These are phyloP conservation scores for Scheffersomyces coipomensis DNA, from an alignment of 805 yeast genomes.

Conservation along the genomic window DNA sequence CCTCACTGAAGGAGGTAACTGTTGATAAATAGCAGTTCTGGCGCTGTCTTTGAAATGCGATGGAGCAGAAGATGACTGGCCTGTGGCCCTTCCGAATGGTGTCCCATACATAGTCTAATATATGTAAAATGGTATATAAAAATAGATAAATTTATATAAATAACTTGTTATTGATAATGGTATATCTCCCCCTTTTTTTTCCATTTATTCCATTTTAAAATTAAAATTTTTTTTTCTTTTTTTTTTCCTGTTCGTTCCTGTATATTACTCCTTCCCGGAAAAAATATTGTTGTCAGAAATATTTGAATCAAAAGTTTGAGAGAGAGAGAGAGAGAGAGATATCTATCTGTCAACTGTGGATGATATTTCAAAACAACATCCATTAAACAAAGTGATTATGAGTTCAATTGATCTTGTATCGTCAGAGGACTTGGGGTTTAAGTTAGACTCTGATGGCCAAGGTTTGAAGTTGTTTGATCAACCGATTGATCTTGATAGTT, in stretches of 20 bases:
- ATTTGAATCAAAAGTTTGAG: no score
- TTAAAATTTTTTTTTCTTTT: not conserved
- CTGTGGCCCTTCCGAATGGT: slow-evolving; percentile 21
- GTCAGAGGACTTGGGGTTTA: slow-evolving; percentile 40
- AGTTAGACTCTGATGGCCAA: slow-evolving; percentile 20
- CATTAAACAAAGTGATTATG: not conserved
- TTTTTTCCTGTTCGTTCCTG: no score
- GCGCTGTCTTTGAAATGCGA: slow-evolving; percentile 41
- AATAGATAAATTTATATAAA: not conserved
- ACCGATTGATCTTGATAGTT: slow-evolving; percentile 19
- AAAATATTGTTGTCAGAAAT: no score
- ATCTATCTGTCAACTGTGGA: no score
- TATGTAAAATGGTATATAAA: no score
- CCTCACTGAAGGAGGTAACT: slow-evolving; percentile 30
- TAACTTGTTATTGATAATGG: not conserved
- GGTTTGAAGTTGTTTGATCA: slow-evolving; percentile 24
- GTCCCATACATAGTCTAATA: slow-evolving; percentile 31
- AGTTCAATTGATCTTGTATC: slow-evolving; percentile 4
- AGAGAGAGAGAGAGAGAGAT: no score
- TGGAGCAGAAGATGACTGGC: slow-evolving; percentile 29
- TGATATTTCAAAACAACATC: not conserved
- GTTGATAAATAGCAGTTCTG: slow-evolving; percentile 43
- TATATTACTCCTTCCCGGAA: no score
- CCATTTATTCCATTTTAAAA: no score
- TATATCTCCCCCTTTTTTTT: not conserved